A percentile compares a stretch with the other conserved stretches of the same genome.
Conservation (phyloP, 1,284 basidiomycete species). For the Butyriboletus regius region DNA sequence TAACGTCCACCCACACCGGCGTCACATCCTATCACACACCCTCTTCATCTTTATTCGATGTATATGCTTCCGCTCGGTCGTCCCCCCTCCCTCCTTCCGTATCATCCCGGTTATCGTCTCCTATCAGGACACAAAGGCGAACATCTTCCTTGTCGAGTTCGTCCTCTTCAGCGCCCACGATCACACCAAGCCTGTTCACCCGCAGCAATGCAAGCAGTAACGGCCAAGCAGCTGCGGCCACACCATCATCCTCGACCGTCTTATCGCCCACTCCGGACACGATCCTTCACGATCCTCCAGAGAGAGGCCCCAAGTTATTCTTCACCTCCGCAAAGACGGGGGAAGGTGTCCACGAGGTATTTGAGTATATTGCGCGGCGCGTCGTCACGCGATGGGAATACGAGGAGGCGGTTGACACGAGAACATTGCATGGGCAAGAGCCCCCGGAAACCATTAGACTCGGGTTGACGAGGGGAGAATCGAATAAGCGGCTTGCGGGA, state of each 20-base stretch:
- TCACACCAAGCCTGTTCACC: conserved; percentile 56
- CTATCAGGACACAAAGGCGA: conserved; percentile 31
- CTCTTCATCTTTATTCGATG: conserved; percentile 52
- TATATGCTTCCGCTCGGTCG: conserved; percentile 44
- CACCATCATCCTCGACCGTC: conserved; percentile 13
- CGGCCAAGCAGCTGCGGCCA: conserved; percentile 16
- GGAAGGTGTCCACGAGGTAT: conserved; percentile 58
- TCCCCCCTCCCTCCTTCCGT: conserved; percentile 46
- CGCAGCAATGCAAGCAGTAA: conserved; percentile 34
- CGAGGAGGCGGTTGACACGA: conserved; percentile 41
- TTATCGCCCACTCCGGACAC: conserved; percentile 4
- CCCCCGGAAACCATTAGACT: conserved; percentile 22
- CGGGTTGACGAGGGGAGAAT: conserved; percentile 13
- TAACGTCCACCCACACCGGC: conserved; percentile 45
- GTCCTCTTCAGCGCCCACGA: conserved; percentile 49
- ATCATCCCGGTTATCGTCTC: conserved; percentile 20
- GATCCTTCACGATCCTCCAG: conserved; percentile 25
- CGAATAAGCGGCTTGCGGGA: conserved; percentile 5
- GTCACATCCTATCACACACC: conserved; percentile 66
- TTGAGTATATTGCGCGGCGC: conserved; percentile 58
- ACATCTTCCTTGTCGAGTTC: conserved; percentile 41
- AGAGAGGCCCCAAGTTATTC: conserved; percentile 55
- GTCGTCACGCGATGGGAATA: conserved; percentile 57
- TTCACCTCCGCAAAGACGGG: conserved; percentile 71
- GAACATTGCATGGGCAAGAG: conserved; percentile 21